Base-by-base conservation (phyloP, 352 stramenopile genomes). In the Globisporangium orthogonon region DNA sequence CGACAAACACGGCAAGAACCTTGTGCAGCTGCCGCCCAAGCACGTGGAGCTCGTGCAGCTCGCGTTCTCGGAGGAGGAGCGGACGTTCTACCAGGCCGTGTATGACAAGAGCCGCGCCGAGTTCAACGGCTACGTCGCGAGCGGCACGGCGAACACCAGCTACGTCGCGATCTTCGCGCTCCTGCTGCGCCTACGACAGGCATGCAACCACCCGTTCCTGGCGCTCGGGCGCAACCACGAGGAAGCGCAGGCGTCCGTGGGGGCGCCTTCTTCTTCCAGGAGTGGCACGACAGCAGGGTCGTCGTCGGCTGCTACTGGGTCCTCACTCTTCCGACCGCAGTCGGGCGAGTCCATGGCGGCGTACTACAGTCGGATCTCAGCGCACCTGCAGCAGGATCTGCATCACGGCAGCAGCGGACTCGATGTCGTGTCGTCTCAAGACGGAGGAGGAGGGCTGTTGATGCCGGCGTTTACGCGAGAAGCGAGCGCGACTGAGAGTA, bases 91-190 rank as follows among this genome's bases (percentile, higher is more conserved):
- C 63, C 67, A 92, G 49, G 78, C 86, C 4, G 72, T 97, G 17
- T 96, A 85, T 44, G 74, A 82, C 56, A 84, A 85, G 54, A 95
- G 83, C 60, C 74, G 82, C n/a, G 83, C 78, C 35, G 81, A 95
- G 65, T 97, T 97, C 62, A 90, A 95, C 45, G 87, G 87, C 0
- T 96, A 87, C 53, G 83, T 96, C 15, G 71, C 86, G 0, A 87
- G 73, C 33, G 89, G 89, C 18, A 70, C 77, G 18, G 76, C 74
- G 11, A 87, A 71, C 49, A 76, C 72, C 17, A 96, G 83, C 56
- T 97, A 97, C 57, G 75, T 94, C 6, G 85, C 79, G 15, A 97
- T 97, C 57, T 92, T 97, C 37, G 83, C 87, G 18, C 66, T 97
- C 29, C 64, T 97, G 48, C 54, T 96, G 48, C 78, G 87, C 1